Percentiles rank a stretch among this genome's conserved stretches.
phyloP scores from a whole-genome alignment of 2,329 filamentous ascomycete species.

The Ploettnerulaceae sp. region DNA sequence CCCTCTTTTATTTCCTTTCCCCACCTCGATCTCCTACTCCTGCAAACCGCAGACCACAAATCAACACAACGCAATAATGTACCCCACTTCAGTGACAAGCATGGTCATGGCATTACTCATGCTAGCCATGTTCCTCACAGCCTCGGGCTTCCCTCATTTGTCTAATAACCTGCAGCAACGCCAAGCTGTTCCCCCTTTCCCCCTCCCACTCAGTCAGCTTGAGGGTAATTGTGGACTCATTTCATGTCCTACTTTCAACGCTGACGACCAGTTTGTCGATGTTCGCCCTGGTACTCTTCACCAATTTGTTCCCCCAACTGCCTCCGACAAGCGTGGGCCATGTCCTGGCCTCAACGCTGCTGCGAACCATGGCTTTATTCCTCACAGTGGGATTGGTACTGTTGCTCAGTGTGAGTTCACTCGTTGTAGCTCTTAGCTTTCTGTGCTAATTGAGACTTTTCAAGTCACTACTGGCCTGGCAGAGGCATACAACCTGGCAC shows the following conservation, averaged over 20 bases:
- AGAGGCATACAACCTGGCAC: conserved; percentile 11
- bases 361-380: conserved; percentile 38
- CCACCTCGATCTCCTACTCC: too few relatives aligned
- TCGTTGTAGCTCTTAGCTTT: too few relatives aligned
- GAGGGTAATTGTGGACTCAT: not conserved
- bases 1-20: too few relatives aligned
- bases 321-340: conserved; percentile 13
- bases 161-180: not conserved
- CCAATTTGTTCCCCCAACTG: conserved; percentile 14
- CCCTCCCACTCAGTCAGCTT: not conserved
- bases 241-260: not conserved
- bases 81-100: too few relatives aligned
- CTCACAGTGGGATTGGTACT: conserved; percentile 11
- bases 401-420: conserved; percentile 3
- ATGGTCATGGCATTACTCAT: too few relatives aligned
- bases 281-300: conserved; percentile 12
- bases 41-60: too few relatives aligned
- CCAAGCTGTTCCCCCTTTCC: not conserved
- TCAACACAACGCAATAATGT: too few relatives aligned
- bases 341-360: conserved; percentile 35
- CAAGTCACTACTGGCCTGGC: conserved; percentile 6
- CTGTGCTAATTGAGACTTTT: not conserved
- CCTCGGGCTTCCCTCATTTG: not conserved
- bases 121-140: too few relatives aligned
- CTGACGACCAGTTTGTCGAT: conserved; percentile 1